A percentile compares a stretch with the other conserved stretches of the same genome.
These are phyloP conservation scores for Mycocentrospora acerina DNA, from an alignment of 2,329 filamentous ascomycete genomes.

Conservation along the genomic window DNA sequence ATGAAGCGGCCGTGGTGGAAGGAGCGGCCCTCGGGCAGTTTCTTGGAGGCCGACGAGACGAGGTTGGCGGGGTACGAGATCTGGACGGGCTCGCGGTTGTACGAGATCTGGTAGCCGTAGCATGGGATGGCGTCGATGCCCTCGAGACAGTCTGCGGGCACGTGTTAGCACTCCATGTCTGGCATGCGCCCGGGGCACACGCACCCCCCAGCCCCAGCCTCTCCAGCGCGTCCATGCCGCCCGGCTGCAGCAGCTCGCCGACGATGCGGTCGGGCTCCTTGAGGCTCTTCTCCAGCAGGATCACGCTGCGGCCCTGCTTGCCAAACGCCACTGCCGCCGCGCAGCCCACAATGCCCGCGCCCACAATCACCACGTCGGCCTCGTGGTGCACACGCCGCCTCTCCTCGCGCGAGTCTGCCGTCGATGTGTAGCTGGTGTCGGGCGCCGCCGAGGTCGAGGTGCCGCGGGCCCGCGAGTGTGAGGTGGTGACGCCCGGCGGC, in stretches of 20 bases:
- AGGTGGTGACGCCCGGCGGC: conserved; percentile 22
- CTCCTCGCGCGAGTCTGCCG: conserved; percentile 36
- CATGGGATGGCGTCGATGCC: conserved; percentile 83
- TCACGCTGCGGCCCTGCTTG: conserved; percentile 85
- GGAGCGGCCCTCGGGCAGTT: conserved; percentile 66
- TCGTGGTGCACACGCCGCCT: conserved; percentile 59
- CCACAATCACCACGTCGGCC: conserved; percentile 85
- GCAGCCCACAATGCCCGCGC: conserved; percentile 87
- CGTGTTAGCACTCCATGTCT: too few relatives aligned
- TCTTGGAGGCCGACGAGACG: conserved; percentile 32
- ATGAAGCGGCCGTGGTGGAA: conserved; percentile 98
- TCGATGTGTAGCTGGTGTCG: conserved; percentile 16
- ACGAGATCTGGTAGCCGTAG: conserved; percentile 85
- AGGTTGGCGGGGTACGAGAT: conserved; percentile 77
- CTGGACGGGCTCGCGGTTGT: conserved; percentile 69
- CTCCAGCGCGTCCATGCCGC: conserved; percentile 78
- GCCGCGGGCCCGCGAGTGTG: conserved; percentile 12
- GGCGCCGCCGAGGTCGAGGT: conserved; percentile 13
- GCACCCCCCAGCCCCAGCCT: conserved; percentile 69
- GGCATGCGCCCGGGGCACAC: too few relatives aligned
- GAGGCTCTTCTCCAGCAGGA: conserved; percentile 84
- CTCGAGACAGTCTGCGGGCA: conserved; percentile 68
- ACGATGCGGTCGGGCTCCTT: conserved; percentile 95
- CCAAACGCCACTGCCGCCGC: conserved; percentile 81
- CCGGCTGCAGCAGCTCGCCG: conserved; percentile 91